Percentiles rank a stretch among this genome's conserved stretches.
These are phyloP conservation scores for Sanghuangporus weigelae DNA, from an alignment of 1,284 basidiomycete genomes.

Conservation along the genomic window DNA sequence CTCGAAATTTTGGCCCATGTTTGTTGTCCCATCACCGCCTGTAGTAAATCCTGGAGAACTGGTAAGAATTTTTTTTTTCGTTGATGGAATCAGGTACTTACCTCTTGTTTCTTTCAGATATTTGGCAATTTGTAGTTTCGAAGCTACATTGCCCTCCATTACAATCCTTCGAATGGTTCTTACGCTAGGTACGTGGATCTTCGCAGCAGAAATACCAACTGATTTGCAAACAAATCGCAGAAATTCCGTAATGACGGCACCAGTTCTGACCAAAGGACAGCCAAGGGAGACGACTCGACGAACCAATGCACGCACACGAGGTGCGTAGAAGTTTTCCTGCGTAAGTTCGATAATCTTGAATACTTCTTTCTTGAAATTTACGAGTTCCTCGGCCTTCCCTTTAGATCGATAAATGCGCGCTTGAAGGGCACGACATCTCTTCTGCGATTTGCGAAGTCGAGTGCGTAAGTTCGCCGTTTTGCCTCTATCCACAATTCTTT, in stretches of 20 bases:
- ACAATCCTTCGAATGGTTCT: background rate
- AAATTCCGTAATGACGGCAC: background rate
- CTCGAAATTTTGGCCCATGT: conserved; percentile 9
- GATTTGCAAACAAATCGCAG: background rate
- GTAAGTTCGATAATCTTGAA: background rate
- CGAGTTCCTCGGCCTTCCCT: background rate
- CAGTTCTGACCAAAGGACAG: background rate
- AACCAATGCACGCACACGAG: background rate
- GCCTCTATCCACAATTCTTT: no score
- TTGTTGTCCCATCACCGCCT: conserved; percentile 16
- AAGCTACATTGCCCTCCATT: background rate
- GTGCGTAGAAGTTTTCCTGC: background rate
- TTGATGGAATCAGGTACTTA: background rate
- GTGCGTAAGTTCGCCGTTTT: no score
- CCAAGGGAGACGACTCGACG: background rate
- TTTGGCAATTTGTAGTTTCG: background rate
- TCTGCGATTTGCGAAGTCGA: no score
- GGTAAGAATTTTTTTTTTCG: background rate
- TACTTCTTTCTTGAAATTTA: background rate
- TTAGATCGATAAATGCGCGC: no score
- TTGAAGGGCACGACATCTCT: no score
- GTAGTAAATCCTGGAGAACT: conserved; percentile 10
- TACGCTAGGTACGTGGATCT: background rate
- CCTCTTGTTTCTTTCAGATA: background rate
- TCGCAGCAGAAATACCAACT: background rate